Base-by-base conservation (phyloP, 768 basidiomycete species). In the Calocybe cyanea region DNA sequence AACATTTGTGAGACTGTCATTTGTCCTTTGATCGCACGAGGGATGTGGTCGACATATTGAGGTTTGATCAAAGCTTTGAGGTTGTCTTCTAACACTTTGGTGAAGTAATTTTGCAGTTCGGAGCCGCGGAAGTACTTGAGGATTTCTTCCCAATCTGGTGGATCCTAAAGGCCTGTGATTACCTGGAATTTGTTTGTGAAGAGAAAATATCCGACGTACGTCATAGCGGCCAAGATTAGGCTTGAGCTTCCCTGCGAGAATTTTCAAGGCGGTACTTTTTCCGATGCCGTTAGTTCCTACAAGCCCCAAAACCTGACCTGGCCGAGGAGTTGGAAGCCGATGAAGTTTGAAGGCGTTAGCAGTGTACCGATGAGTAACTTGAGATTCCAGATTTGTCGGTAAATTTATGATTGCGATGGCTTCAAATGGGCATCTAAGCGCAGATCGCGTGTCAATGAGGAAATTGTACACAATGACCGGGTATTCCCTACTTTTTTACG, bases 231-330 rank as follows among this genome's bases (percentile, higher is more conserved):
- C 96, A 43, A 99, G 77, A 67, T 99, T 99, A 7, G 96, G 95
- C 67, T 99, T 99, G 48, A 95, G 77, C 65, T 97, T 98, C 41
- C 96, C 96, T 13, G 93, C 92, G 23, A 99, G 71, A 49, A 99
- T 88, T 69, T 98, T 98, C 46, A 99, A 73, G 4, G 96, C 96
- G 0, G 96, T 99, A 56, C 90, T 93, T 74, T 99, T 99, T 44
- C 96, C 96, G 54, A 98, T 99, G 83, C 96, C 96, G 68, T 99
- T 99, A 0, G 95, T 97, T 24, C 96, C 96, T 15, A 98, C 96
- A 31, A 99, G 80, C 53, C 96, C 96, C n/a, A 99, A 78, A 2
- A 99, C 96, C 67, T 98, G 96, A 3, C 96, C 96, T 0, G 96
- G 94, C 46, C 96, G 76, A 28, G 96, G 96, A 24, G 93, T 97